phyloP scores from a whole-genome alignment of 441 rosid genomes.

The Hura crepitans region DNA sequence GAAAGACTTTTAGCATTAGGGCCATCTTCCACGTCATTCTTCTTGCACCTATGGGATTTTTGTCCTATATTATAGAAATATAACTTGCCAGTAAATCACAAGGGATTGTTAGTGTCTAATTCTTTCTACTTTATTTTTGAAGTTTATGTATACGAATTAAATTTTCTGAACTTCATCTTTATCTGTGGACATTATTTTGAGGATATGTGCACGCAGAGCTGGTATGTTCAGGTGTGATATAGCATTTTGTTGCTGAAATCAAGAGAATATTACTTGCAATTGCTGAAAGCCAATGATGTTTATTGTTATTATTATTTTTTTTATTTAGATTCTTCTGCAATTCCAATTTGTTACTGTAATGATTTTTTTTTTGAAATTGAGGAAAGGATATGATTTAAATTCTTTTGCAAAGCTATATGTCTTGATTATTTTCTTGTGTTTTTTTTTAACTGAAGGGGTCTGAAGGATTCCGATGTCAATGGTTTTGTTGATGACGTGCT shows the following conservation, averaged over 20 bases:
- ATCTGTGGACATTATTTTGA: background rate
- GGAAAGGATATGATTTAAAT: background rate
- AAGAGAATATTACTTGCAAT: background rate
- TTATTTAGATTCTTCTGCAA: background rate
- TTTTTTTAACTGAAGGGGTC: slow-evolving; percentile 41
- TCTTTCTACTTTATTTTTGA: background rate
- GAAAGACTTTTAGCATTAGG: background rate
- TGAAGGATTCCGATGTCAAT: slow-evolving; percentile 61
- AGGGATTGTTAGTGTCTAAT: background rate
- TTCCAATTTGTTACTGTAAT: background rate
- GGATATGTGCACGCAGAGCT: background rate
- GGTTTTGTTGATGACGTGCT: slow-evolving; percentile 82
- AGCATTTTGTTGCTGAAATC: slow-evolving; percentile 1
- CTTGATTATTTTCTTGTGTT: slow-evolving; percentile 12
- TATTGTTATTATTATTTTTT: background rate
- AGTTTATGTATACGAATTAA: slow-evolving; percentile 9
- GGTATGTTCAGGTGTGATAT: background rate
- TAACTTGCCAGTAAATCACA: background rate
- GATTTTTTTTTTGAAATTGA: background rate
- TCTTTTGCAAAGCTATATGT: background rate
- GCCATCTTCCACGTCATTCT: background rate
- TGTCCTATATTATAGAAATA: background rate
- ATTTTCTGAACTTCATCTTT: background rate
- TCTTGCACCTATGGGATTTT: background rate
- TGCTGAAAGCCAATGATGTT: background rate